phyloP scores from a whole-genome alignment of 176 grass and related monocot species.

The Aegilops longissima region DNA sequence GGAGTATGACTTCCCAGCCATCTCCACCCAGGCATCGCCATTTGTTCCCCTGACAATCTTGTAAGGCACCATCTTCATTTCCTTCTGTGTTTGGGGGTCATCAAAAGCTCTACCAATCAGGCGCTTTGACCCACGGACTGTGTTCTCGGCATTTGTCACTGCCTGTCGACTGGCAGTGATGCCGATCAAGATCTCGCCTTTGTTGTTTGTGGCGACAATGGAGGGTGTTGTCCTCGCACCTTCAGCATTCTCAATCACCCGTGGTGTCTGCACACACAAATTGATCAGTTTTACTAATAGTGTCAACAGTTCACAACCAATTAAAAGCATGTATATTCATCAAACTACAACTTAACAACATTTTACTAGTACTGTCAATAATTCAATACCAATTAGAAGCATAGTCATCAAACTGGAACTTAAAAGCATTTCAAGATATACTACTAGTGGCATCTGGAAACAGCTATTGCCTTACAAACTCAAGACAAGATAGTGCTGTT shows the following conservation, averaged over 20 bases:
- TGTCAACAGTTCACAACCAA: not conserved
- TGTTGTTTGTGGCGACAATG: slow-evolving; percentile 85
- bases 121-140: slow-evolving; percentile 82
- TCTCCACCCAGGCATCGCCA: slow-evolving; percentile 94
- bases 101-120: slow-evolving; percentile 86
- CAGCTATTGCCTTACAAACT: not conserved
- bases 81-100: slow-evolving; percentile 89
- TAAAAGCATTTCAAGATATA: not conserved
- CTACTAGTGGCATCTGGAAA: not conserved
- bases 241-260: slow-evolving; percentile 96
- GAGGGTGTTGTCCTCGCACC: slow-evolving; percentile 90
- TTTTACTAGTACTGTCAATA: not conserved
- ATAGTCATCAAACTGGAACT: not conserved
- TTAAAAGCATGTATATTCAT: not conserved
- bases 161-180: slow-evolving; percentile 84
- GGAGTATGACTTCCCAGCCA: slow-evolving; percentile 85
- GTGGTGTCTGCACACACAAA: slow-evolving; percentile 53
- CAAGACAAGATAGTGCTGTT: not conserved
- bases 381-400: not conserved
- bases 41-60: slow-evolving; percentile 89
- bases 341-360: not conserved
- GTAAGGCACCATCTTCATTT: slow-evolving; percentile 99
- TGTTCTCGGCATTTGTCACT: slow-evolving; percentile 92
- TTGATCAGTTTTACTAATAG: not conserved
- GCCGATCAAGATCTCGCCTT: slow-evolving; percentile 78